A percentile compares a stretch with the other conserved stretches of the same genome.
Conservation (phyloP, 768 basidiomycete species). For the Saitozyma sp. region DNA sequence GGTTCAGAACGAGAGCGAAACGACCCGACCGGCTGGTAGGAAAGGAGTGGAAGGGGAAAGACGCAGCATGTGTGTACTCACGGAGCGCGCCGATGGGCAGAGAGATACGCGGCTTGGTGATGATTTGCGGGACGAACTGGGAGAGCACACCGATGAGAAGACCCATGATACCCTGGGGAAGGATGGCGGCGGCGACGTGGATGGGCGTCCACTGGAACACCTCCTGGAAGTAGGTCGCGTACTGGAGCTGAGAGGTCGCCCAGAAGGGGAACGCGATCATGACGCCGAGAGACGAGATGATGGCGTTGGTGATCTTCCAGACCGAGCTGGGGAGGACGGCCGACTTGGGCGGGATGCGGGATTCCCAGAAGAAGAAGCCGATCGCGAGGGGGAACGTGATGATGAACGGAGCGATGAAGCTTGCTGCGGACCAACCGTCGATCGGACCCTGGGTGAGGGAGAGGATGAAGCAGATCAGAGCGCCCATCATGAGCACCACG, state of each 20-base stretch:
- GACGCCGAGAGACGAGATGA: conserved; percentile 23
- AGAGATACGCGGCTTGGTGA: conserved; percentile 32
- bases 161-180: conserved; percentile 43
- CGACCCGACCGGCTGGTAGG: too few species aligned
- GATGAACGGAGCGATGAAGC: conserved; percentile 58
- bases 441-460: conserved; percentile 56
- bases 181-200: conserved; percentile 40
- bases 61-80: conserved; percentile 13
- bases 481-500: conserved; percentile 39
- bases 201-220: conserved; percentile 33
- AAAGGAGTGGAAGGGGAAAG: background rate
- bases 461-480: conserved; percentile 49
- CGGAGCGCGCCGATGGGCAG: conserved; percentile 34
- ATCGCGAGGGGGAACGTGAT: conserved; percentile 55
- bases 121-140: conserved; percentile 33
- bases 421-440: conserved; percentile 58
- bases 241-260: conserved; percentile 44
- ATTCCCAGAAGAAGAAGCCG: conserved; percentile 61
- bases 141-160: conserved; percentile 31
- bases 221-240: conserved; percentile 37
- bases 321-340: conserved; percentile 52
- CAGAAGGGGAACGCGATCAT: conserved; percentile 40
- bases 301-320: conserved; percentile 44
- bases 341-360: conserved; percentile 52
- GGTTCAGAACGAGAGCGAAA: background rate